Base-by-base conservation (phyloP, 768 basidiomycete genomes). In the Podaxis carcinomalis region DNA sequence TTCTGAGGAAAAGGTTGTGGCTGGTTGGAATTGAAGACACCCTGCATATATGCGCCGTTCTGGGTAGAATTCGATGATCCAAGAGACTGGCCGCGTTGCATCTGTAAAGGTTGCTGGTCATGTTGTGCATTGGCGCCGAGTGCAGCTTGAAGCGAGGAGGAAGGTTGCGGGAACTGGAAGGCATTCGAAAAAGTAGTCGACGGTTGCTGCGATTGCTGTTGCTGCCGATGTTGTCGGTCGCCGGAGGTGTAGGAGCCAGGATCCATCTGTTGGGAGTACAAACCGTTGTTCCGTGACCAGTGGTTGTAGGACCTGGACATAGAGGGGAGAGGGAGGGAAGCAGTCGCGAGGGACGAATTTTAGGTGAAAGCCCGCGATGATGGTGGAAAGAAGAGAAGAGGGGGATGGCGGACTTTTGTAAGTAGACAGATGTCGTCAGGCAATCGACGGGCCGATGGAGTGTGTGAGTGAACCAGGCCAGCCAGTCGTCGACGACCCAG, bases 211-310 rank as follows among this genome's bases (percentile, higher is more conserved):
- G 63, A 64, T n/a, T 60, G 62, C 1, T 62, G 65, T n/a, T 67
- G 66, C 28, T 66, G 62, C 19, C 7, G 32, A 32, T 63, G 66
- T 19, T 67, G 69, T 32, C 64, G 68, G 27, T 57, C 61, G 42
- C 66, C 10, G 62, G 67, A n/a, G 64, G 58, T 16, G 40, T 61
- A 62, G 61, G 59, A 58, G 40, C 68, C 66, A 54, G 68, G 75
- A n/a, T 77, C 74, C n/a, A 72, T 72, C n/a, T 68, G 68, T 36
- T 68, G 66, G 39, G 51, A 36, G 61, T 69, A 74, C 32, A 55
- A 44, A 37, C 36, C 23, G 35, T 16, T 55, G 42, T 21, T 37
- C 52, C 49, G 59, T 19, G 52, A 36, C 59, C 59, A 61, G 35
- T 55, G 52, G 32, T 49, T 55, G 42, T 25, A 61, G 19, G 59